These are phyloP conservation scores for Massarina eburnea DNA, from an alignment of 2,329 filamentous ascomycete species.

Conservation along the genomic window DNA sequence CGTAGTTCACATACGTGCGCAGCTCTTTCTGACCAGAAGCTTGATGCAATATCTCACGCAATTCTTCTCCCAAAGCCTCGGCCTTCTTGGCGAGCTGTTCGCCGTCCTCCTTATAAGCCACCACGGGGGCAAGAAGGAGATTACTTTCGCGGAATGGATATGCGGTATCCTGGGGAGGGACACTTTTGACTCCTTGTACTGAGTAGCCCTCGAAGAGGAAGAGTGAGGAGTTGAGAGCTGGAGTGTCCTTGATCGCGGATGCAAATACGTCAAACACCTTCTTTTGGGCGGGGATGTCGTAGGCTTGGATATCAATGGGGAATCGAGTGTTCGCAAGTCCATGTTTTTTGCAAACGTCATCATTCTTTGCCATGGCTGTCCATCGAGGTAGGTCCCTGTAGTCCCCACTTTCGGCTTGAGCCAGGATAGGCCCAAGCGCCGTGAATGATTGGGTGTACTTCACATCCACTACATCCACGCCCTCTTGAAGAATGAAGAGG, in stretches of 20 bases:
- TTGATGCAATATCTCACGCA: not conserved
- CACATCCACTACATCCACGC: not conserved
- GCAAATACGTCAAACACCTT: not conserved
- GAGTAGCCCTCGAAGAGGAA: not conserved
- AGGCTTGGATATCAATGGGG: conserved; percentile 10
- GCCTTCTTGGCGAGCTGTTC: conserved; percentile 1
- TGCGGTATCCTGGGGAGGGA: not conserved
- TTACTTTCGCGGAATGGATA: not conserved
- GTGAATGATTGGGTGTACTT: not conserved
- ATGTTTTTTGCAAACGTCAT: conserved; percentile 3
- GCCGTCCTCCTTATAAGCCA: not conserved
- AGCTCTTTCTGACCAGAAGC: not conserved
- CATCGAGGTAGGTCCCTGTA: conserved; percentile 1
- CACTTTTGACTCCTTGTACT: not conserved
- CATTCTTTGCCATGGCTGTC: conserved; percentile 2
- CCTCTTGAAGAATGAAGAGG: conserved; percentile 4
- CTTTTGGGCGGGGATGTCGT: conserved; percentile 8
- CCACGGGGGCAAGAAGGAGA: conserved; percentile 1
- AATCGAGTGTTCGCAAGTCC: conserved; percentile 5
- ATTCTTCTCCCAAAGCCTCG: not conserved
- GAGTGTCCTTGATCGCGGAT: not conserved
- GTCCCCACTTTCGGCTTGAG: not conserved
- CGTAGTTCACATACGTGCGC: conserved; percentile 27
- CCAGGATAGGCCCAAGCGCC: not conserved
- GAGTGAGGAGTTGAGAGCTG: not conserved